Base-by-base conservation (phyloP, 257 asterid genomes). In the Salvia rosmarinus region DNA sequence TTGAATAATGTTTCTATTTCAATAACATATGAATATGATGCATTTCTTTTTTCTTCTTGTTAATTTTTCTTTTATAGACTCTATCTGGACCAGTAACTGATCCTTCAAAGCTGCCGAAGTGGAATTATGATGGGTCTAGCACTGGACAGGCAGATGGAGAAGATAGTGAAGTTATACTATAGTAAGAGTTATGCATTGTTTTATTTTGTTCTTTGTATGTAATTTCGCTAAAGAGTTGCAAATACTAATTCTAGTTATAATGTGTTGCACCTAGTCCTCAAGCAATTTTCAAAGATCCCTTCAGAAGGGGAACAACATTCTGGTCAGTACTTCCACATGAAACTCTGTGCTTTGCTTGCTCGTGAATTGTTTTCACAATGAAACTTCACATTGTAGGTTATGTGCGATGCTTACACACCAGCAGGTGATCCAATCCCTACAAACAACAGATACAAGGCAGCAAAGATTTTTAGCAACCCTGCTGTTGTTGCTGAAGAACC, bases 41-140 rank as follows among this genome's bases (percentile, higher is more conserved):
- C 35, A 21, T 0, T 2, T 9, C 1, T 28, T 5, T 57, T 13
- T 13, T 25, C 14, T 56, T 51, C 43, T 12, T 37, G 21, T n/a
- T 14, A 63, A 39, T 56, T 64, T 60, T 46, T 35, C 35, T 10
- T 81, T 34, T 17, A 30, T 78, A 94, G 98, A 94, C 96, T 21
- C 84, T 94, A 52, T 13, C 89, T 8, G 90, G 87, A 60, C 90
- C 89, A 0, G 85, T 91, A 7, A 59, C 17, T 10, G 90, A 89
- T 73, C 97, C 97, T n/a, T 54, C 86, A 6, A 63, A 89, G 83
- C 93, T 94, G 14, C 98, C 98, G 0, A 93, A 90, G 39, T 93
- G 98, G 98, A 93, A 93, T 79, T 93, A 86, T 30, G 98, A 93
- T 23, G 98, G 98, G 2, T 93, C 98, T 2, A 93, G 98, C 83